These are phyloP conservation scores for Juglanconis juglandina DNA, from an alignment of 2,329 filamentous ascomycete species.

Conservation along the genomic window DNA sequence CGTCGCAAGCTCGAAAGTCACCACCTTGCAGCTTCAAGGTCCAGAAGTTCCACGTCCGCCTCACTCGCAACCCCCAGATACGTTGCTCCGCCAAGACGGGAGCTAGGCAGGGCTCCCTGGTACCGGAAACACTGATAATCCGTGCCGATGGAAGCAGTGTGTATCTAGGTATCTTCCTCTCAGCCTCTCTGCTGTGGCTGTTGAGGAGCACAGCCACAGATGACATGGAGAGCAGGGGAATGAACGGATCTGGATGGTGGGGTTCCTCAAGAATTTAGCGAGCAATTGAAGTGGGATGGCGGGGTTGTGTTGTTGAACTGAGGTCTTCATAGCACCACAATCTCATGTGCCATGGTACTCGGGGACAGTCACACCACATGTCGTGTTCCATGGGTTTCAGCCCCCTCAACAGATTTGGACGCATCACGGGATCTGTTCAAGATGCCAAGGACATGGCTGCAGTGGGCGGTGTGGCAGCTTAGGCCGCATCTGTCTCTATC, in stretches of 20 bases:
- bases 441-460: neutral
- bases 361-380: slow-evolving; percentile 1
- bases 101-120: slow-evolving; percentile 5
- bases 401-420: neutral
- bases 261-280: slow-evolving; percentile 7
- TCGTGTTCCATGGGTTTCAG: neutral
- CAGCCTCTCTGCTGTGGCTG: neutral
- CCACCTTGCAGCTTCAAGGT: slow-evolving; percentile 14
- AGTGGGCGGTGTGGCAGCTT: neutral
- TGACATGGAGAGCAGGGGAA: neutral
- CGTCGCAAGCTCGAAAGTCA: neutral
- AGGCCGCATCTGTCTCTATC: no score
- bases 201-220: slow-evolving; percentile 4
- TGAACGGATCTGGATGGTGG: neutral
- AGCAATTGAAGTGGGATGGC: slow-evolving; percentile 13
- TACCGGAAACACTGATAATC: neutral
- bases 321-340: neutral
- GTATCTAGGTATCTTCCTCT: neutral
- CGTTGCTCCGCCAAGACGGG: slow-evolving; percentile 17
- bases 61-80: slow-evolving; percentile 12
- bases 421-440: neutral
- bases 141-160: neutral
- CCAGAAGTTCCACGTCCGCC: slow-evolving; percentile 24
- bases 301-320: slow-evolving; percentile 7
- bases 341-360: neutral